Conservation (phyloP, 495 filamentous ascomycete species). For the Aspergillus leporis region DNA sequence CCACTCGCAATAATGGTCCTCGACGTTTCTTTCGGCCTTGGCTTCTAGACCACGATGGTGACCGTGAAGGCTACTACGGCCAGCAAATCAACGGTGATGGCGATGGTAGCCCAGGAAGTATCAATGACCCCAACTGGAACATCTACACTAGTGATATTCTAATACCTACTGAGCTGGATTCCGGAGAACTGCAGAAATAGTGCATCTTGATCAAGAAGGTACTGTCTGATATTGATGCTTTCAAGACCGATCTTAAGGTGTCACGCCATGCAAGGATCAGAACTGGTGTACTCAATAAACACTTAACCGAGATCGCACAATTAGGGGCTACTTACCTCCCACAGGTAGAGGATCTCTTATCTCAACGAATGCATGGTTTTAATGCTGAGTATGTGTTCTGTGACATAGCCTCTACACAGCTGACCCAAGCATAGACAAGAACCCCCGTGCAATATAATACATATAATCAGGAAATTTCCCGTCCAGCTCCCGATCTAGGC, state of each 20-base stretch:
- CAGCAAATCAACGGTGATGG: constrained; percentile 25
- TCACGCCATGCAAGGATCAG: background rate
- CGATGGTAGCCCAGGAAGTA: constrained; percentile 18
- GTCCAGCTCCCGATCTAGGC: too few relatives aligned
- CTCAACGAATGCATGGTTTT: background rate
- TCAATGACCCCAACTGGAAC: constrained; percentile 30
- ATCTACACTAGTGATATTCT: background rate
- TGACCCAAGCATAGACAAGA: background rate
- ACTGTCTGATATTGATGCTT: background rate
- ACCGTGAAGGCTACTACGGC: constrained; percentile 22
- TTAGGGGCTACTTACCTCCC: background rate
- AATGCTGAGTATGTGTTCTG: background rate
- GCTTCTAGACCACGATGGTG: constrained; percentile 23
- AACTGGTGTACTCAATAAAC: background rate
- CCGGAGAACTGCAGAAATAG: background rate
- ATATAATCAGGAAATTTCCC: too few relatives aligned
- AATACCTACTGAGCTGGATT: background rate
- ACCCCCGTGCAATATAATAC: background rate
- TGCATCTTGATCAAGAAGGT: background rate
- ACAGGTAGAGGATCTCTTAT: background rate
- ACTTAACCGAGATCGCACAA: background rate
- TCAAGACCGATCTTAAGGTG: background rate
- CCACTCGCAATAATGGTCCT: constrained; percentile 24
- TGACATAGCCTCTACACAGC: background rate
- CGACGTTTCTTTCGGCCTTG: constrained; percentile 28